Percentiles rank a stretch among this genome's conserved stretches.
These are phyloP conservation scores for Vitis cinerea DNA, from an alignment of 164 flowering plant genomes.

Conservation along the genomic window DNA sequence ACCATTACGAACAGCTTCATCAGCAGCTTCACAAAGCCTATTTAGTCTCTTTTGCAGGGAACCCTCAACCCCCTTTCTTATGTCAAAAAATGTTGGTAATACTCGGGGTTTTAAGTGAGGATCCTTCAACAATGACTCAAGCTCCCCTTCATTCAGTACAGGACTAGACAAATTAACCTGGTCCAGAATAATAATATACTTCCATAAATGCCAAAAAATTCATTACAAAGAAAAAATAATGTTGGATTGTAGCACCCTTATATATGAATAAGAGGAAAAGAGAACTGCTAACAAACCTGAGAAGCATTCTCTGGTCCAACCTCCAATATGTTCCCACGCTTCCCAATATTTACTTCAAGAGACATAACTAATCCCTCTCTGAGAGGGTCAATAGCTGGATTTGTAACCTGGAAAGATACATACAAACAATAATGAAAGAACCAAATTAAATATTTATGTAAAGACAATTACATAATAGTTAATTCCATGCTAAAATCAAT, in stretches of 20 bases:
- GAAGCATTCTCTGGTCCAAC: constrained; percentile 98
- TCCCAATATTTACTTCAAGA: constrained; percentile 95
- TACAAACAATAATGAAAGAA: neutral
- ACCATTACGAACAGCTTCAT: constrained; percentile 98
- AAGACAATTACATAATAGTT: too few relatives aligned
- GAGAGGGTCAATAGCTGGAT: constrained; percentile 99
- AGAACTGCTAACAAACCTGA: constrained; percentile 57
- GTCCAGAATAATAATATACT: constrained; percentile 3
- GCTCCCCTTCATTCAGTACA: constrained; percentile 92
- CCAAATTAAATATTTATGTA: neutral
- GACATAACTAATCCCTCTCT: constrained; percentile 99
- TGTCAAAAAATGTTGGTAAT: constrained; percentile 86
- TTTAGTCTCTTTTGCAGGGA: constrained; percentile 70
- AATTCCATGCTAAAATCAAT: too few relatives aligned
- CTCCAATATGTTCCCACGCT: constrained; percentile 89
- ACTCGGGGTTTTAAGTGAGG: constrained; percentile 66
- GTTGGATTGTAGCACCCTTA: neutral
- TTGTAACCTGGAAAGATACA: constrained; percentile 72
- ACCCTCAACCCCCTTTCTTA: constrained; percentile 89
- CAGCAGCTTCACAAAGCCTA: constrained; percentile 91
- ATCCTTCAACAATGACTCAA: constrained; percentile 79
- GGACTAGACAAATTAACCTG: constrained; percentile 91
- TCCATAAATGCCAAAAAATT: neutral
- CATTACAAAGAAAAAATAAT: neutral
- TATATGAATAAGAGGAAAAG: neutral